phyloP scores from a whole-genome alignment of 306 rosid species.

The Lathyrus aphaca region DNA sequence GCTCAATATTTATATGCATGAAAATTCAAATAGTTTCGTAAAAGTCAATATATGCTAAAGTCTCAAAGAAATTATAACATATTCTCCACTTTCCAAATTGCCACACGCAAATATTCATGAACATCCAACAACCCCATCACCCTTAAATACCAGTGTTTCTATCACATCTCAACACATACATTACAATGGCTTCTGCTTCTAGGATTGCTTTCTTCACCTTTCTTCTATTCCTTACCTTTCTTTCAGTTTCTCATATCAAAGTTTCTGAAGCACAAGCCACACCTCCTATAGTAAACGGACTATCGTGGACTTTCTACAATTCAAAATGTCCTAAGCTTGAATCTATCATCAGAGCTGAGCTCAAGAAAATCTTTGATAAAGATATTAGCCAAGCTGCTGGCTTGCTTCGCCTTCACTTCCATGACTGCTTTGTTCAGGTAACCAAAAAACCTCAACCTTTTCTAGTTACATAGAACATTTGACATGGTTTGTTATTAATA shows the following conservation, averaged over 20 bases:
- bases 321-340: conserved; percentile 56
- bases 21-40: neutral
- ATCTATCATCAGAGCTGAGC: conserved; percentile 55
- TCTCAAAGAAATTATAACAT: neutral
- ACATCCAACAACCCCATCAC: neutral
- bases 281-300: conserved; percentile 42
- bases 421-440: conserved; percentile 85
- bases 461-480: too few relatives aligned
- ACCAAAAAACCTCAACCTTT: neutral
- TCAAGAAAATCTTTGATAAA: conserved; percentile 53
- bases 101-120: neutral
- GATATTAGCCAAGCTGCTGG: conserved; percentile 78
- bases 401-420: conserved; percentile 76
- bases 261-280: conserved; percentile 38
- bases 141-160: conserved; percentile 27
- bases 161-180: neutral
- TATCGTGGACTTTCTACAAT: conserved; percentile 44
- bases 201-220: conserved; percentile 9
- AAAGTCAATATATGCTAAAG: neutral
- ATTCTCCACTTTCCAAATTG: conserved; percentile 11
- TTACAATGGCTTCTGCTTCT: conserved; percentile 21
- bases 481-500: neutral
- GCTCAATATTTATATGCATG: neutral
- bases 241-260: conserved; percentile 12
- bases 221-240: conserved; percentile 37